Conservation (phyloP, 2,329 filamentous ascomycete species). For the Aspergillus latus region DNA sequence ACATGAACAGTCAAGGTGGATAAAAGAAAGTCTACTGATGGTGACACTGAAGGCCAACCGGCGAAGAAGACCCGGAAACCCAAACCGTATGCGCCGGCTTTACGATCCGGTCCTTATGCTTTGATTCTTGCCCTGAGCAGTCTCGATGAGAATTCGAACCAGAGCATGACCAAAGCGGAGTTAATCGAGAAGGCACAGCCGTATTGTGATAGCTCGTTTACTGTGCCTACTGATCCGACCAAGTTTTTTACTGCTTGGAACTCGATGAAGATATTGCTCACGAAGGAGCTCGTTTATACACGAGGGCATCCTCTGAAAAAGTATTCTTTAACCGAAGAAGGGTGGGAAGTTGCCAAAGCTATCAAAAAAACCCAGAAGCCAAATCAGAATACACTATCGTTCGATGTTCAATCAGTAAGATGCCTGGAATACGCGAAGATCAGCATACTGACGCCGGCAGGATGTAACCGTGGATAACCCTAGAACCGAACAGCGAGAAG, state of each 20-base stretch:
- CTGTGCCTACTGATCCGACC: constrained; percentile 63
- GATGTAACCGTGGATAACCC: neutral
- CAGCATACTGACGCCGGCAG: neutral
- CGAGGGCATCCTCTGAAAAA: constrained; percentile 66
- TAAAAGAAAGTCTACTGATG: constrained; percentile 34
- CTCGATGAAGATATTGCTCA: constrained; percentile 72
- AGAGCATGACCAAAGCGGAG: constrained; percentile 66
- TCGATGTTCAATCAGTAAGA: constrained; percentile 18
- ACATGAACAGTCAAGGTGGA: constrained; percentile 22
- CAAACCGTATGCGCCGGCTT: constrained; percentile 69
- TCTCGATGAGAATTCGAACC: constrained; percentile 54
- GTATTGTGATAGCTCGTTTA: constrained; percentile 72
- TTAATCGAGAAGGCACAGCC: constrained; percentile 69
- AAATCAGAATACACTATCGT: constrained; percentile 20
- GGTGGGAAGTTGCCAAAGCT: constrained; percentile 69
- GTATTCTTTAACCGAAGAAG: constrained; percentile 73
- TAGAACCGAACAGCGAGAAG: neutral
- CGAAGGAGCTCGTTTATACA: constrained; percentile 73
- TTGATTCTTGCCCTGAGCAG: constrained; percentile 68
- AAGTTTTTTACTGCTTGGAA: constrained; percentile 80
- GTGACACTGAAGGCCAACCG: constrained; percentile 34
- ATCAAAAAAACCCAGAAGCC: constrained; percentile 53
- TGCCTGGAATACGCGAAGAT: neutral
- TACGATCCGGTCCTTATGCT: constrained; percentile 74
- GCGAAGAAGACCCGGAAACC: constrained; percentile 57